Percentiles rank a stretch among this genome's conserved stretches.
phyloP scores from a whole-genome alignment of 116 monocot genomes.

The Trichopus zeylanicus region DNA sequence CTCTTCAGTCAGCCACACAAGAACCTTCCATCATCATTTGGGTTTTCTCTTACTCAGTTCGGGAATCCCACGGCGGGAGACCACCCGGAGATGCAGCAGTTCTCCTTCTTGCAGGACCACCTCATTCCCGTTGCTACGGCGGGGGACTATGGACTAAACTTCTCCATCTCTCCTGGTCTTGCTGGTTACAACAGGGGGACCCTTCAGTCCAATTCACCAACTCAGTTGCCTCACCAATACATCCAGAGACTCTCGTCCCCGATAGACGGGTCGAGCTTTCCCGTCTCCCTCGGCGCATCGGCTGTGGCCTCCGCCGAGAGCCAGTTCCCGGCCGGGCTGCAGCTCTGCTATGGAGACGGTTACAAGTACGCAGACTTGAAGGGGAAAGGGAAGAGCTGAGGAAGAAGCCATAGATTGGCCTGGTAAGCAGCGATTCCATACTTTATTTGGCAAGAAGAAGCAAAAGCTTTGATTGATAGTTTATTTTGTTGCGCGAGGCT shows the following conservation, averaged over 20 bases:
- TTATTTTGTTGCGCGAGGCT: too few relatives aligned
- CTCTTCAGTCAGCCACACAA: constrained; percentile 29
- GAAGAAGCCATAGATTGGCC: too few relatives aligned
- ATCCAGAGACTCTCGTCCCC: constrained; percentile 50
- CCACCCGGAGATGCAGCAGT: constrained; percentile 59
- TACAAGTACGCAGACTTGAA: constrained; percentile 54
- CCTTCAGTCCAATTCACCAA: constrained; percentile 99
- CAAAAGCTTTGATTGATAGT: too few relatives aligned
- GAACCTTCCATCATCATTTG: constrained; percentile 16
- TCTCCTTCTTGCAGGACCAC: constrained; percentile 69
- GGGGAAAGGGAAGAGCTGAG: constrained; percentile 70
- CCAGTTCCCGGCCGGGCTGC: constrained; percentile 45
- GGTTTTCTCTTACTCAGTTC: constrained; percentile 28
- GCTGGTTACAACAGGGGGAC: constrained; percentile 95
- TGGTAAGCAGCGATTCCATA: too few relatives aligned
- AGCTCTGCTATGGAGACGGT: constrained; percentile 53
- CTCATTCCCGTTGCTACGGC: constrained; percentile 33
- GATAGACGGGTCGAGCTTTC: constrained; percentile 56
- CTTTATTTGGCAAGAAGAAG: too few relatives aligned
- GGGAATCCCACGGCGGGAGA: constrained; percentile 21
- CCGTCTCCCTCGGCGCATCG: constrained; percentile 57
- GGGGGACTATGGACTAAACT: constrained; percentile 61
- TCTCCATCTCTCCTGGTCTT: constrained; percentile 79
- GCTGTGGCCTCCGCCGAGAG: constrained; percentile 14
- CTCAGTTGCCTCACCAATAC: constrained; percentile 17